Percentiles rank a stretch among this genome's conserved stretches.
Conservation (phyloP, 306 rosid species). For the Canavalia gladiata region DNA sequence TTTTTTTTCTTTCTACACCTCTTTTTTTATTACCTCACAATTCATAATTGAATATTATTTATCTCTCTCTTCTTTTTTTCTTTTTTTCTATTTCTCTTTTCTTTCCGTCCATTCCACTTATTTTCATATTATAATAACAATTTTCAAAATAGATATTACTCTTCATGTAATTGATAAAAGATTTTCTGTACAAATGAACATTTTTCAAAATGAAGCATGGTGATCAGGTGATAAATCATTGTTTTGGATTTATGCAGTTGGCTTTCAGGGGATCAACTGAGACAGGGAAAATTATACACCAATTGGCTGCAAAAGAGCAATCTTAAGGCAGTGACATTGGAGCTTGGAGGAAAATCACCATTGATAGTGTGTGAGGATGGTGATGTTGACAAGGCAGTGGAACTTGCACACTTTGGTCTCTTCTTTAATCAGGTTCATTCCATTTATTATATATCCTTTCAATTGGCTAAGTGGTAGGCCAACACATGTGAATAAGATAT, state of each 20-base stretch:
- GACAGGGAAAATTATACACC: constrained; percentile 63
- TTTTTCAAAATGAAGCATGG: background rate
- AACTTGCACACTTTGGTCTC: constrained; percentile 74
- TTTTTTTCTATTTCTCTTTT: too few species aligned
- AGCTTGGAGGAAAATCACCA: constrained; percentile 85
- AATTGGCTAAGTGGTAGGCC: background rate
- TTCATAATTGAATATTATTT: too few species aligned
- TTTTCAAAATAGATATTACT: too few species aligned
- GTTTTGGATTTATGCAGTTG: constrained; percentile 49
- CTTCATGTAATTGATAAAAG: too few species aligned
- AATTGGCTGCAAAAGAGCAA: constrained; percentile 73
- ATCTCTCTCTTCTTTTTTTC: too few species aligned
- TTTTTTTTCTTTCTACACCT: too few species aligned
- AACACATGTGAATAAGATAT: background rate
- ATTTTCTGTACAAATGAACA: too few species aligned
- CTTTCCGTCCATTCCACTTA: too few species aligned
- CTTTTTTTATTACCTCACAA: too few species aligned
- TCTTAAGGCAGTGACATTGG: constrained; percentile 72
- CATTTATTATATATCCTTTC: background rate
- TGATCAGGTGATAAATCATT: background rate
- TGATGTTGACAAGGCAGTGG: constrained; percentile 70
- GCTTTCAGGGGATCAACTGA: constrained; percentile 72
- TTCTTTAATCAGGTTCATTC: constrained; percentile 70
- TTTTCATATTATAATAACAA: too few species aligned
- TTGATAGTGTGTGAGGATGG: constrained; percentile 76